Percentiles rank a stretch among this genome's conserved stretches.
phyloP scores from a whole-genome alignment of 768 basidiomycete genomes.

The Pholiota molesta region DNA sequence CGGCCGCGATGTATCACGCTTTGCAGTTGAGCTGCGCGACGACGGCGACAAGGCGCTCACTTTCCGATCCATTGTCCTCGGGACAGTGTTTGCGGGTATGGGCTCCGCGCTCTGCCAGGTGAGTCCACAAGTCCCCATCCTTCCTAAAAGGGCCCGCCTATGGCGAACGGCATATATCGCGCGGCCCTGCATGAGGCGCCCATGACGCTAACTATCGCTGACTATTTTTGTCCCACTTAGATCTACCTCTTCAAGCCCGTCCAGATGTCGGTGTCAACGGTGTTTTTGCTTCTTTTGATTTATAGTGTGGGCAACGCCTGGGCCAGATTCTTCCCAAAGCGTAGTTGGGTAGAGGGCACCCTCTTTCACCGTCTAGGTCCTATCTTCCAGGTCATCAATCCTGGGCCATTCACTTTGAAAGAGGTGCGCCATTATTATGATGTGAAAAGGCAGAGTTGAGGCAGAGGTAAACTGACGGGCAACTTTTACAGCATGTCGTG shows the following conservation, averaged over 20 bases:
- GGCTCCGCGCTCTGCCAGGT: conserved; percentile 64
- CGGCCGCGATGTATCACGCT: conserved; percentile 55
- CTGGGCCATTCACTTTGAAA: conserved; percentile 58
- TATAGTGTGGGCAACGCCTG: conserved; percentile 55
- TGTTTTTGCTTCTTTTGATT: conserved; percentile 58
- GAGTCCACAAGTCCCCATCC: conserved; percentile 11
- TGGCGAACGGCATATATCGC: conserved; percentile 3
- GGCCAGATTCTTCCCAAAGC: conserved; percentile 48
- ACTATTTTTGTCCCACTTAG: conserved; percentile 29
- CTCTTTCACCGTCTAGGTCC: conserved; percentile 42
- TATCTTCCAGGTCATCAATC: conserved; percentile 53
- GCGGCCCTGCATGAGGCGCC: neutral
- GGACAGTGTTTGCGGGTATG: conserved; percentile 57
- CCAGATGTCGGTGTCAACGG: conserved; percentile 50
- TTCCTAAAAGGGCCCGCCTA: conserved; percentile 4
- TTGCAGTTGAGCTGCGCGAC: conserved; percentile 59
- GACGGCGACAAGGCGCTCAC: conserved; percentile 60
- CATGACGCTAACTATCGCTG: neutral
- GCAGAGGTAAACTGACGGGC: neutral
- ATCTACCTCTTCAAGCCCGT: conserved; percentile 66
- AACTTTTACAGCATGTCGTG: conserved; percentile 50
- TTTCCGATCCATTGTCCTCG: conserved; percentile 57
- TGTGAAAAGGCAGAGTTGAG: too few species aligned
- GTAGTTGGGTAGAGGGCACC: conserved; percentile 46
- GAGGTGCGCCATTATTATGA: conserved; percentile 41